phyloP scores from a whole-genome alignment of 1,284 basidiomycete genomes.

The Stygiomarasmius scandens region DNA sequence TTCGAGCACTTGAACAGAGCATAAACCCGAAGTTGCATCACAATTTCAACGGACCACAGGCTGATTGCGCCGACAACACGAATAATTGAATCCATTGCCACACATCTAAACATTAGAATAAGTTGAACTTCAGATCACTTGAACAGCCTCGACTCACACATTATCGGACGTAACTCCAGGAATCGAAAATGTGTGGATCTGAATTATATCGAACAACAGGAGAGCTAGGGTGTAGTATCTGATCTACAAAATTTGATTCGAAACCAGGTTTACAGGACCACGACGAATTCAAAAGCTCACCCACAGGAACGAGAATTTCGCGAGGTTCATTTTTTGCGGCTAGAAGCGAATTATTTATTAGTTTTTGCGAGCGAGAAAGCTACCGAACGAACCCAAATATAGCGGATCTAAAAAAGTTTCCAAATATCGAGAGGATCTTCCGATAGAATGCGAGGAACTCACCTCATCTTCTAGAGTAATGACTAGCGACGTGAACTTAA shows the following conservation, averaged over 20 bases:
- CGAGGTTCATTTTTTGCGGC: conserved; percentile 31
- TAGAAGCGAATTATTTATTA: conserved; percentile 11
- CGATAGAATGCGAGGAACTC: neutral
- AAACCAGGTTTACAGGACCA: neutral
- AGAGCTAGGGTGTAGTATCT: conserved; percentile 46
- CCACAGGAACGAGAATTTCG: conserved; percentile 43
- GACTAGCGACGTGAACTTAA: neutral
- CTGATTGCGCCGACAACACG: conserved; percentile 41
- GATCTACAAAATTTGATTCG: conserved; percentile 29
- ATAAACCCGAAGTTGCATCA: conserved; percentile 45
- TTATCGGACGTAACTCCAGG: conserved; percentile 31
- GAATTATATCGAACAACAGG: conserved; percentile 40
- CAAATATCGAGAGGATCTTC: neutral
- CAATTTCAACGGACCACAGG: conserved; percentile 44
- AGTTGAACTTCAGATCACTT: neutral
- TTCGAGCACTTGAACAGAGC: conserved; percentile 40
- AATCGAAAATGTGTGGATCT: conserved; percentile 41
- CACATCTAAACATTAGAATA: conserved; percentile 27
- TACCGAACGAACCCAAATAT: conserved; percentile 33
- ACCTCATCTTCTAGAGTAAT: conserved; percentile 15
- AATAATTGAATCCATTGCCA: conserved; percentile 39
- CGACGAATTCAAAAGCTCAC: conserved; percentile 22
- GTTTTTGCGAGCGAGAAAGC: neutral
- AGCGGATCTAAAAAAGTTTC: conserved; percentile 27
- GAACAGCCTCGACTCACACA: conserved; percentile 25